These are phyloP conservation scores for Brettanomyces custersianus DNA, from an alignment of 805 yeast species.

Conservation along the genomic window DNA sequence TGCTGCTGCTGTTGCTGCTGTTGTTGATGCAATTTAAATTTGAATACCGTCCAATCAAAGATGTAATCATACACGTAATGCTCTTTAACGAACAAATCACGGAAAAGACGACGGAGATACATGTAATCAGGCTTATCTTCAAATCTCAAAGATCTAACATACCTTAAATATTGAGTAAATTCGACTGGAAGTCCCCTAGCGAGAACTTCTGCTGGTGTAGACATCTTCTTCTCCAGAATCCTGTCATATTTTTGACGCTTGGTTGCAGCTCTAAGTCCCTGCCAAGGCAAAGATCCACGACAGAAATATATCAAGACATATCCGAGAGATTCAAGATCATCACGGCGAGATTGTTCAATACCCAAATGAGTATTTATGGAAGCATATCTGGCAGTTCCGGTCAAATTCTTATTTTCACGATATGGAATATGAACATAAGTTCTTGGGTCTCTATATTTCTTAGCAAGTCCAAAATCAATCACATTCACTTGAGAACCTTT, in stretches of 20 bases:
- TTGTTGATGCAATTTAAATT: conserved; percentile 53
- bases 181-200: conserved; percentile 91
- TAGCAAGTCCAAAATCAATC: conserved; percentile 89
- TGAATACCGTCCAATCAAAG: conserved; percentile 93
- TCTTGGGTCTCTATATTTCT: conserved; percentile 89
- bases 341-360: conserved; percentile 93
- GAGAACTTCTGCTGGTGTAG: conserved; percentile 76
- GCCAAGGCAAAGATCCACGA: conserved; percentile 97
- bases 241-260: conserved; percentile 96
- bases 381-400: conserved; percentile 97
- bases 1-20: conserved; percentile 26
- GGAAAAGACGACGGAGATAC: conserved; percentile 77
- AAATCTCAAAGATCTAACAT: conserved; percentile 82
- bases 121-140: conserved; percentile 96
- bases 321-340: conserved; percentile 90
- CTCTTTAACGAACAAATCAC: conserved; percentile 82
- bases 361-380: conserved; percentile 94
- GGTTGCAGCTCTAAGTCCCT: conserved; percentile 93
- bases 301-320: conserved; percentile 91
- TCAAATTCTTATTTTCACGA: conserved; percentile 89
- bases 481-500: conserved; percentile 94
- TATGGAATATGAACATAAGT: conserved; percentile 93
- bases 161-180: conserved; percentile 78
- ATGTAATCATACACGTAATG: conserved; percentile 89
- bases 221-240: conserved; percentile 89